Evolutionary conservation across 2,329 filamentous ascomycete genomes (phyloP), one percentile per base, ranked within the genome.

Genomic region (Fusarium camptoceras): DNA sequence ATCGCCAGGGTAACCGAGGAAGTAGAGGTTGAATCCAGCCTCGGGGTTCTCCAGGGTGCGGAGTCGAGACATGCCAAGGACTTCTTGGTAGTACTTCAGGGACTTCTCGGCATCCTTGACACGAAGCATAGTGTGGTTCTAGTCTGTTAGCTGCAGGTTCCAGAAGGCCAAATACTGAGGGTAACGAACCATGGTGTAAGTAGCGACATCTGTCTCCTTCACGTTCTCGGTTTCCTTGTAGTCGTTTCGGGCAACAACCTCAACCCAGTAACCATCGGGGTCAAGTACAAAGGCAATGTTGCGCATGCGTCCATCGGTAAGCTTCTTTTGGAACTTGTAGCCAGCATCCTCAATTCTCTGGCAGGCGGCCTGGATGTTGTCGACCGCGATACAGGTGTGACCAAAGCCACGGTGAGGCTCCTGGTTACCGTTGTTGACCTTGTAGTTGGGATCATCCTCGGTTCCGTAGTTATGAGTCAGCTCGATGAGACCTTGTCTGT

Each of bases 121-220:
- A 30, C 96, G 92, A 73, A 99, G 88, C 96, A 98, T 98, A 59
- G 92, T 94, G 83, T 96, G 93, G 82, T 96, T 94, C 89, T 91
- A 70, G 53, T 28, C 41, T 53, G 42, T 57, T 59, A 70, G 56
- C 15, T 43, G 12, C 28, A 56, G 4, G 28, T 49, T 48, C n/a
- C 12, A 48, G 4, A 28, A 34, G 8, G 16, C 20, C 11, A 16
- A 18, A 2, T 27, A 15, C 14, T 16, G 20, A 47, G 20, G 24
- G 31, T 28, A 24, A 31, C 79, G 55, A 73, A 87, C 86, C 87
- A 91, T 90, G 74, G 92, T 89, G 80, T 98, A 98, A 31, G 89
- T 92, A 20, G 81, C 79, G 0, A 89, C 81, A 73, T 98, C 92
- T 0, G 94, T 97, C 50, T 88, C 87, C 60, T 87, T 91, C 59